Percentiles rank a stretch among this genome's conserved stretches.
These are phyloP conservation scores for Coleophoma eucalyptorum DNA, from an alignment of 2,329 filamentous ascomycete species.

Conservation along the genomic window DNA sequence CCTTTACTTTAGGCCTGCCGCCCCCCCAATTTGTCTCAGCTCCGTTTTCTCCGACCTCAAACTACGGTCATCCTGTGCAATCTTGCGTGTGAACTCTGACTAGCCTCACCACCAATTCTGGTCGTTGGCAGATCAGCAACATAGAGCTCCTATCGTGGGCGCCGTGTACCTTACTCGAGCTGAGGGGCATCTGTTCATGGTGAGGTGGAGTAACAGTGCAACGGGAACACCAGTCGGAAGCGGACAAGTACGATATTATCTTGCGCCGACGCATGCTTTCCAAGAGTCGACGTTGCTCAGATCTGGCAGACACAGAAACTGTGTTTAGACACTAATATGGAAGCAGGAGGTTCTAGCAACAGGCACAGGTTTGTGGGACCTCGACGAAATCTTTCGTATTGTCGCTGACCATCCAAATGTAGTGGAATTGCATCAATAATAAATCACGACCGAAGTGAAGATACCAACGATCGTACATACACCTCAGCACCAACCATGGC, in stretches of 20 bases:
- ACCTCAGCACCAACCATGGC: constrained; percentile 32
- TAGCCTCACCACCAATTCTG: no score
- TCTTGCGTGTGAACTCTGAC: no score
- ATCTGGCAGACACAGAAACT: constrained; percentile 10
- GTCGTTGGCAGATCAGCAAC: no score
- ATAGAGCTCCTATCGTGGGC: no score
- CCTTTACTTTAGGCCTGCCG: background rate
- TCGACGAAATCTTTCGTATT: background rate
- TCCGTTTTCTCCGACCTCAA: no score
- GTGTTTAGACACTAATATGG: constrained; percentile 29
- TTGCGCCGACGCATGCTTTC: constrained; percentile 26
- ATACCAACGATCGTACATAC: constrained; percentile 15
- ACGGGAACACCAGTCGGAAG: constrained; percentile 28
- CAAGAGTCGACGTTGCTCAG: constrained; percentile 11
- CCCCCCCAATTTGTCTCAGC: background rate
- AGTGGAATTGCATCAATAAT: constrained; percentile 25
- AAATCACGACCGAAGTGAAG: constrained; percentile 16
- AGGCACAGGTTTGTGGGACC: constrained; percentile 36
- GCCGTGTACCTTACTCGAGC: constrained; percentile 18
- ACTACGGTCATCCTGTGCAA: no score
- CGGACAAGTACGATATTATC: constrained; percentile 27
- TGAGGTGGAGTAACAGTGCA: constrained; percentile 22
- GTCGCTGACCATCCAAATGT: background rate
- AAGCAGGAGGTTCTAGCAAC: constrained; percentile 31
- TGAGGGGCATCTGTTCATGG: constrained; percentile 23